Conservation (phyloP, 495 filamentous ascomycete species). For the Aspergillus leporis region DNA sequence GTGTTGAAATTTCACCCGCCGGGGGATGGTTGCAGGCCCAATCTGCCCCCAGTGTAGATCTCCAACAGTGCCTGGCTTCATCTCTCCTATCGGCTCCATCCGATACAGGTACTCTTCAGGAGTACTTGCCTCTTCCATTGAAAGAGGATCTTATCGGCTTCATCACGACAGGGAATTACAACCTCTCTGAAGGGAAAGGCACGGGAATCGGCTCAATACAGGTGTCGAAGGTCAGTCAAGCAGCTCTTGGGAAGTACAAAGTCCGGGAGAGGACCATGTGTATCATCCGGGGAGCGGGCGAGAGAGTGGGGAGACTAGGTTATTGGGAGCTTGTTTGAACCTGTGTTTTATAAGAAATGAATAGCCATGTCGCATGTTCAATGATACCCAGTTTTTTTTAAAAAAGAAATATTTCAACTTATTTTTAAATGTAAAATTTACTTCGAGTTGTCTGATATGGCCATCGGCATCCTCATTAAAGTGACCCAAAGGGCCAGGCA, state of each 20-base stretch:
- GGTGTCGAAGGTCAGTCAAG: slow-evolving; percentile 52
- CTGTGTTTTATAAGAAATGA: not conserved
- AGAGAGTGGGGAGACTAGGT: slow-evolving; percentile 73
- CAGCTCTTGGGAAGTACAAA: slow-evolving; percentile 27
- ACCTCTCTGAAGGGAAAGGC: slow-evolving; percentile 72
- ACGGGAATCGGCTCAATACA: slow-evolving; percentile 74
- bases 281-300: slow-evolving; percentile 78
- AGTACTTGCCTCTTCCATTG: slow-evolving; percentile 65
- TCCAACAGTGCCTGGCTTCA: slow-evolving; percentile 53
- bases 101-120: slow-evolving; percentile 39
- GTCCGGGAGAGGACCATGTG: slow-evolving; percentile 55
- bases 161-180: slow-evolving; percentile 83
- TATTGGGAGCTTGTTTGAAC: slow-evolving; percentile 71
- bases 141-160: slow-evolving; percentile 87
- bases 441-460: not conserved
- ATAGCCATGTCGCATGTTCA: slow-evolving; percentile 2
- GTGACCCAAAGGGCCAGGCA: not conserved
- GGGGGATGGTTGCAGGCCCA: not conserved
- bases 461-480: not conserved
- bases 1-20: slow-evolving; percentile 5
- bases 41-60: slow-evolving; percentile 30
- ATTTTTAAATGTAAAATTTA: too few relatives aligned
- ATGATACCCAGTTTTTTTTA: slow-evolving; percentile 20
- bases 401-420: too few relatives aligned
- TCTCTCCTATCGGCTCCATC: slow-evolving; percentile 44